Conservation (phyloP, 225 moss, liverwort and hornwort genomes). For the Pleurozium schreberi region DNA sequence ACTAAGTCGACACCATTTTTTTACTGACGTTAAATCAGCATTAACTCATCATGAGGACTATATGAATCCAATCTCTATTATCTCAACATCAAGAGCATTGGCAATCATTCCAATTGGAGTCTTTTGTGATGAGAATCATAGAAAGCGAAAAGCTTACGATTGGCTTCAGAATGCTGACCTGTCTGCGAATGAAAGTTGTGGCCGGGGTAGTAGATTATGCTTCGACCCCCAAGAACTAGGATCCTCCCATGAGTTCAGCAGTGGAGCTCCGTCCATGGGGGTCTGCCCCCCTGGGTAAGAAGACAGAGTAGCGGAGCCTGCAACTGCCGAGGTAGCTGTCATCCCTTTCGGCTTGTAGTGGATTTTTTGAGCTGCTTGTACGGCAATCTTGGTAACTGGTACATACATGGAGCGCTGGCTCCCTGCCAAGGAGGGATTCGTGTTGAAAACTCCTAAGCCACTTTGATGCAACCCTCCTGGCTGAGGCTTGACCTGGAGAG, state of each 20-base stretch:
- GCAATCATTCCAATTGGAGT: not conserved
- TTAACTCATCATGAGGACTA: not conserved
- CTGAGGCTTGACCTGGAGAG: conserved; percentile 38
- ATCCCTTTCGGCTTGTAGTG: conserved; percentile 30
- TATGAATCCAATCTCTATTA: not conserved
- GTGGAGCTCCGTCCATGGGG: conserved; percentile 13
- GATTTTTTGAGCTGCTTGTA: conserved; percentile 28
- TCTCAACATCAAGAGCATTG: not conserved
- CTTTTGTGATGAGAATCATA: not conserved
- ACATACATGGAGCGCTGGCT: conserved; percentile 34
- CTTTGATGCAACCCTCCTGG: conserved; percentile 20
- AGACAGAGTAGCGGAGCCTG: conserved; percentile 10
- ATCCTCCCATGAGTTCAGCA: conserved; percentile 42
- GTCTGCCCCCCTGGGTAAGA: conserved; percentile 9
- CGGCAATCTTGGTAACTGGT: conserved; percentile 30
- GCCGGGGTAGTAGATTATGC: conserved; percentile 33
- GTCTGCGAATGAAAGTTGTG: conserved; percentile 55
- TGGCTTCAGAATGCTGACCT: conserved; percentile 18
- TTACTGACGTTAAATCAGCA: not conserved
- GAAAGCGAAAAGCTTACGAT: not conserved
- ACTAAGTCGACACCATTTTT: not conserved
- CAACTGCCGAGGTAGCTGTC: not conserved
- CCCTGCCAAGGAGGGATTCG: conserved; percentile 11
- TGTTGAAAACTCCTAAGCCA: conserved; percentile 32
- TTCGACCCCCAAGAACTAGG: conserved; percentile 46